A percentile compares a stretch with the other conserved stretches of the same genome.
Evolutionary conservation across 2,329 filamentous ascomycete genomes (phyloP).

Genomic region (Penicillium hordei): DNA sequence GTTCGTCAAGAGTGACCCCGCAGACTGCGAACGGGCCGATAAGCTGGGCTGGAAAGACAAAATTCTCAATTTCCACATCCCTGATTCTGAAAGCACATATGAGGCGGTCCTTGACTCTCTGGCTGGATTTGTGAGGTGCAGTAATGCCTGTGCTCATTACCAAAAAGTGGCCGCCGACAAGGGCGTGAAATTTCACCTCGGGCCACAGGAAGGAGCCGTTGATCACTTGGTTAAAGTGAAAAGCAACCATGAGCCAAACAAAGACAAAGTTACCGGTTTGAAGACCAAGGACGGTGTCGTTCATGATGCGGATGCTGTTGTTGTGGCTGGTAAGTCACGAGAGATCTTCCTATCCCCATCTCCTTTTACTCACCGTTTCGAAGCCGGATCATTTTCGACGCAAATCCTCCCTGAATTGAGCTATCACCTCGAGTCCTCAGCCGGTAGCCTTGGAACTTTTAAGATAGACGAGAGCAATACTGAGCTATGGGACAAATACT

Average conservation of each 20-base stretch:
- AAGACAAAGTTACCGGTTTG: slow-evolving; percentile 19
- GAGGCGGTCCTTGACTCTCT: slow-evolving; percentile 17
- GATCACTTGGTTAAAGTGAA: slow-evolving; percentile 22
- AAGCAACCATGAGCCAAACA: background rate
- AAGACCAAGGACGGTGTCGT: slow-evolving; percentile 21
- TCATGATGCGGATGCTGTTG: slow-evolving; percentile 23
- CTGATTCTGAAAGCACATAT: slow-evolving; percentile 6
- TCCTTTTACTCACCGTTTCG: background rate
- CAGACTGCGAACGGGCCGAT: slow-evolving; percentile 15
- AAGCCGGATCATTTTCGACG: slow-evolving; percentile 36
- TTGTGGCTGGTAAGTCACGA: slow-evolving; percentile 27
- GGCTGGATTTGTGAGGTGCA: slow-evolving; percentile 19
- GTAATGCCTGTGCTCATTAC: slow-evolving; percentile 17
- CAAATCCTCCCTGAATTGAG: slow-evolving; percentile 31
- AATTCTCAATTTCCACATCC: slow-evolving; percentile 16
- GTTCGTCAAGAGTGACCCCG: slow-evolving; percentile 16
- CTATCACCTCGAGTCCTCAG: slow-evolving; percentile 33
- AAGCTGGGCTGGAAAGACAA: slow-evolving; percentile 17
- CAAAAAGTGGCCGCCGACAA: slow-evolving; percentile 21
- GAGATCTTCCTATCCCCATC: background rate
- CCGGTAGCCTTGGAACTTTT: slow-evolving; percentile 31
- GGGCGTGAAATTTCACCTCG: slow-evolving; percentile 30
- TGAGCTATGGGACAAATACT: slow-evolving; percentile 35
- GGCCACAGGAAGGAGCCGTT: slow-evolving; percentile 24
- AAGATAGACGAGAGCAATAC: slow-evolving; percentile 26